Evolutionary conservation across 306 rosid genomes (phyloP).

Genomic region (Phaseolus lunatus): DNA sequence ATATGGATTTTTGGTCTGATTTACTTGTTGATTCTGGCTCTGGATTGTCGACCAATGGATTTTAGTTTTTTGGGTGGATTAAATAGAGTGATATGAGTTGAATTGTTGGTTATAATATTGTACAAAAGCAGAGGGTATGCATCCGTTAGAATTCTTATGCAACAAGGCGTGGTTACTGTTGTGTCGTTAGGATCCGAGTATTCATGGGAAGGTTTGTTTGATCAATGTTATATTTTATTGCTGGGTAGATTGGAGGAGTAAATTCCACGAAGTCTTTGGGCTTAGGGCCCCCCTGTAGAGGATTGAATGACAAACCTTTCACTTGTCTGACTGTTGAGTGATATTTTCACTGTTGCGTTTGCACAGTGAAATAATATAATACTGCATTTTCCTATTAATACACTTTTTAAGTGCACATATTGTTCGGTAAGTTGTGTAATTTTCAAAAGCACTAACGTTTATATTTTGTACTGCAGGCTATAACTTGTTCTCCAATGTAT

Average conservation of each 20-base stretch:
- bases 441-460: constrained; percentile 15
- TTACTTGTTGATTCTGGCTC: background rate
- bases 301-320: constrained; percentile 27
- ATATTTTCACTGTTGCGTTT: constrained; percentile 33
- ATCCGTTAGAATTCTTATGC: background rate
- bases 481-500: constrained; percentile 39
- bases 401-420: background rate
- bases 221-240: constrained; percentile 23
- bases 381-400: background rate
- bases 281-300: background rate
- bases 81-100: constrained; percentile 18
- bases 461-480: constrained; percentile 53
- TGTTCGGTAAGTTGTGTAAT: background rate
- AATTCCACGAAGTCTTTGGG: constrained; percentile 20
- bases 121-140: background rate
- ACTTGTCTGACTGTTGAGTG: constrained; percentile 13
- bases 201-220: constrained; percentile 18
- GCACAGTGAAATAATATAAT: constrained; percentile 30
- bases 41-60: constrained; percentile 39
- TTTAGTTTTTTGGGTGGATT: constrained; percentile 41
- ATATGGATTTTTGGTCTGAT: constrained; percentile 32
- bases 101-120: constrained; percentile 19
- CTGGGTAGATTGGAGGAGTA: constrained; percentile 32
- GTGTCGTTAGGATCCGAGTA: constrained; percentile 26
- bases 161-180: constrained; percentile 10